A percentile compares a stretch with the other conserved stretches of the same genome.
Conservation (phyloP, 306 rosid genomes). For the Benincasa hispida region DNA sequence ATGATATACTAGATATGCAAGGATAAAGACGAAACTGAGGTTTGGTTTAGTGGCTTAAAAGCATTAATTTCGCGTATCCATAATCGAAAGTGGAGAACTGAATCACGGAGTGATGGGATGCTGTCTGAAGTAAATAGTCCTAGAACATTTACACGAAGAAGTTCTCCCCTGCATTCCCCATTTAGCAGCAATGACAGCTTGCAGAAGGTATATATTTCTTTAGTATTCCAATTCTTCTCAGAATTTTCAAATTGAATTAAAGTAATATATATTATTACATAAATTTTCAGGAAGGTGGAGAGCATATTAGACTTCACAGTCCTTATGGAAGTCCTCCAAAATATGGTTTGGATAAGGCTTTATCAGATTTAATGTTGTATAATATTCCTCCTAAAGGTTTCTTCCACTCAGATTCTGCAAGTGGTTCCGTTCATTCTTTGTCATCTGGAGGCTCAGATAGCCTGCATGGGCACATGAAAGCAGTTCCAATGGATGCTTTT, state of each 20-base stretch:
- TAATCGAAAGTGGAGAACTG: conserved; percentile 90
- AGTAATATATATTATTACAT: conserved; percentile 14
- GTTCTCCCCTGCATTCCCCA: conserved; percentile 90
- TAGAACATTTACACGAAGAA: conserved; percentile 83
- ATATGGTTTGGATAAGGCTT: conserved; percentile 80
- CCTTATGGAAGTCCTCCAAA: conserved; percentile 96
- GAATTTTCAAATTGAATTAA: conserved; percentile 12
- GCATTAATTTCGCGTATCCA: conserved; percentile 83
- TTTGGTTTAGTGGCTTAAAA: conserved; percentile 97
- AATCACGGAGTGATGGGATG: conserved; percentile 94
- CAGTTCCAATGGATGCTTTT: conserved; percentile 87
- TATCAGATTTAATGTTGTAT: conserved; percentile 67
- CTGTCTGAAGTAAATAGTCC: conserved; percentile 98
- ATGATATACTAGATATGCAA: conserved; percentile 78
- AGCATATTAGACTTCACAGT: conserved; percentile 82
- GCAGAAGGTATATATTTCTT: conserved; percentile 56
- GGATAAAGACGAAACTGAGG: conserved; percentile 99
- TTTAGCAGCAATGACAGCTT: conserved; percentile 92
- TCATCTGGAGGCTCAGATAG: conserved; percentile 98
- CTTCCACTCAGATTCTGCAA: conserved; percentile 88
- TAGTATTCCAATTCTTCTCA: conserved; percentile 6
- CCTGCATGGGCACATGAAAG: conserved; percentile 81
- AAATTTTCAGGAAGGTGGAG: conserved; percentile 65
- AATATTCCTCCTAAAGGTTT: conserved; percentile 82
- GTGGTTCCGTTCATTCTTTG: conserved; percentile 83